Evolutionary conservation across 306 rosid species (phyloP), one percentile per base, ranked within the genome.

Genomic region (Trifolium repens): DNA sequence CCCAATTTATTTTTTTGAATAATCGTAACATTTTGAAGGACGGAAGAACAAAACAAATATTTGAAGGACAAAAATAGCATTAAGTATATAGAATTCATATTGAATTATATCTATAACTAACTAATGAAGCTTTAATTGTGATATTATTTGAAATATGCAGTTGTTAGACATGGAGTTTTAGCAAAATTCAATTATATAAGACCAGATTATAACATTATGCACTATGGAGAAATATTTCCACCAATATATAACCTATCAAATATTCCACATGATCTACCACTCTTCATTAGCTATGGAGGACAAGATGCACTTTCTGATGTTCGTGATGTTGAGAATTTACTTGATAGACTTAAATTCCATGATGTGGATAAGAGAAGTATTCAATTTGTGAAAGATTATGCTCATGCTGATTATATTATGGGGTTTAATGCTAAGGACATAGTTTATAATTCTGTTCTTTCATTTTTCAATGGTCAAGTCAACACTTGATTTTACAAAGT

Each of bases 211-310:
- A 94, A 94, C 19, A 11, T 85, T 9, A 46, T 61, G 88, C 97
- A 88, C 53, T 94, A 92, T 37, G 96, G 97, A 53, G 68, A 84
- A 17, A 5, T 26, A 32, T 9, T 4, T 1, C 96, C 99, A 40
- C 99, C 99, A 5, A 17, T 71, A 19, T 92, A 94, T 40, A 88
- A 92, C 89, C 89, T 94, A 35, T 90, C 97, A 19, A 91, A 88
- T 77, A 92, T 92, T 63, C 96, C 99, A 3, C 83, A 34, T 7
- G 71, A 92, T 58, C 84, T 94, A 24, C 92, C 99, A 59, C 78
- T 94, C 22, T 92, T 92, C 87, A 63, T 94, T n/a, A 92, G 93
- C 90, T 88, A 90, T 49, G 97, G 99, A 0, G 96, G 96, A 27
- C 67, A 37, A 35, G 99, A 94, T 55, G 96, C 96, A 0, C 90